Percentiles rank a stretch among this genome's conserved stretches.
Conservation (phyloP, 2,329 filamentous ascomycete species). For the Leptographium procerum region DNA sequence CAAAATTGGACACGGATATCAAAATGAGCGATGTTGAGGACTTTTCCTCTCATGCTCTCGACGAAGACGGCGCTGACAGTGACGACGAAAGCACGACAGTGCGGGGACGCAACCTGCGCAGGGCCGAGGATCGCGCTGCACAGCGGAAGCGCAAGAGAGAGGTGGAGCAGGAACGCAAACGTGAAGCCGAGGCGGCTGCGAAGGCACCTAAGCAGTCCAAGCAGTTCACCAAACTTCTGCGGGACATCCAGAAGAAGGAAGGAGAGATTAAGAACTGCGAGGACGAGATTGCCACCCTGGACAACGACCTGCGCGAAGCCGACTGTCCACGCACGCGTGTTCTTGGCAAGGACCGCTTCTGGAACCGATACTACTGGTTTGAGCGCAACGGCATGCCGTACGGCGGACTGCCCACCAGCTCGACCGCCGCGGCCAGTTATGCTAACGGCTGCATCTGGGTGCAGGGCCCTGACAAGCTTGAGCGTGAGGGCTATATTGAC, state of each 20-base stretch:
- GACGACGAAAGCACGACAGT: slow-evolving; percentile 49
- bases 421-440: slow-evolving; percentile 76
- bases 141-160: slow-evolving; percentile 71
- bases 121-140: slow-evolving; percentile 55
- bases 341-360: slow-evolving; percentile 89
- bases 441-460: slow-evolving; percentile 95
- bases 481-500: slow-evolving; percentile 78
- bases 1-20: slow-evolving; percentile 42
- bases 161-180: slow-evolving; percentile 54
- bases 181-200: slow-evolving; percentile 49
- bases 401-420: slow-evolving; percentile 75
- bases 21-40: slow-evolving; percentile 56
- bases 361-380: slow-evolving; percentile 99
- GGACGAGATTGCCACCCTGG: slow-evolving; percentile 70
- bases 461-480: slow-evolving; percentile 84
- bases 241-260: slow-evolving; percentile 82
- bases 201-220: slow-evolving; percentile 73
- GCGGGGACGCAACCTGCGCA: slow-evolving; percentile 45
- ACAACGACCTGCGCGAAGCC: slow-evolving; percentile 87
- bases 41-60: slow-evolving; percentile 39
- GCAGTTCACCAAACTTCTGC: slow-evolving; percentile 76
- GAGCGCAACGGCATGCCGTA: slow-evolving; percentile 98
- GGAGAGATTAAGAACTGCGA: slow-evolving; percentile 71
- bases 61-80: slow-evolving; percentile 53
- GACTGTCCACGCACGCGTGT: slow-evolving; percentile 85